These are phyloP conservation scores for Logfia minima DNA, from an alignment of 129 eudicot genomes.

Conservation along the genomic window DNA sequence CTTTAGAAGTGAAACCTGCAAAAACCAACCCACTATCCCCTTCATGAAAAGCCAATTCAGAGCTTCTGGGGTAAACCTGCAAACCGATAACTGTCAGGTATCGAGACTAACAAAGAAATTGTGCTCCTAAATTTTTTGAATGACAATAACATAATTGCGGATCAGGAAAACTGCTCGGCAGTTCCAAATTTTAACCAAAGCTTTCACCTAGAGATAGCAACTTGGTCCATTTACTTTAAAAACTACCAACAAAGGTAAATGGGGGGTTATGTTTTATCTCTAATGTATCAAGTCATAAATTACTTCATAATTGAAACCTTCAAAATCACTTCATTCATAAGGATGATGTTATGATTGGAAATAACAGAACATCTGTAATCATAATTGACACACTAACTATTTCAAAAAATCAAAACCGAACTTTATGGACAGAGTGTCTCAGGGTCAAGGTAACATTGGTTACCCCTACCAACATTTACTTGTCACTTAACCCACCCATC, in stretches of 20 bases:
- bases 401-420: too few species aligned
- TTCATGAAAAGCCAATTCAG: constrained; percentile 62
- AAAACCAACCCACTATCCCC: constrained; percentile 64
- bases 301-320: too few species aligned
- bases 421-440: too few species aligned
- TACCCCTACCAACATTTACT: neutral
- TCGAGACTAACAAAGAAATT: neutral
- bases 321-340: too few species aligned
- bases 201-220: neutral
- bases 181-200: neutral
- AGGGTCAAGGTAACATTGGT: too few species aligned
- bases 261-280: neutral
- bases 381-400: too few species aligned
- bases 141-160: neutral
- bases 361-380: too few species aligned
- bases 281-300: too few species aligned
- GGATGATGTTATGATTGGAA: too few species aligned
- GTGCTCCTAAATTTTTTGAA: neutral
- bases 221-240: neutral
- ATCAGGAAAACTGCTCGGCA: neutral
- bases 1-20: constrained; percentile 58
- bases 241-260: neutral
- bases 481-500: neutral
- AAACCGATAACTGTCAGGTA: neutral
- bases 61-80: constrained; percentile 72